Evolutionary conservation across 2,329 filamentous ascomycete genomes (phyloP).

Genomic region (Alternaria gaisen): DNA sequence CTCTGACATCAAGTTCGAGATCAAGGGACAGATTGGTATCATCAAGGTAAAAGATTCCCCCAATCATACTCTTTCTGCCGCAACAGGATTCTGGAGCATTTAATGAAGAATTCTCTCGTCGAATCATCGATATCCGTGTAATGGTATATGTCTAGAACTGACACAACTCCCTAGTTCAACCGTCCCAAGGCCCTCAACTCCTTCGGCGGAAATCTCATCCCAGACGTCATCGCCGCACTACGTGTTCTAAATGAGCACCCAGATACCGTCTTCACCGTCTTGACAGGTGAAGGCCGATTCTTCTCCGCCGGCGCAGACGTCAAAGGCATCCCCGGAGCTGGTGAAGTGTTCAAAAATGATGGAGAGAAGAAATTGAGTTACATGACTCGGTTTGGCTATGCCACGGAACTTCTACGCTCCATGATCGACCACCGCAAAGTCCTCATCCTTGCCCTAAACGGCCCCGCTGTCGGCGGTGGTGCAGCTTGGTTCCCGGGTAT

Average conservation of each 20-base stretch:
- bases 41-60: constrained; percentile 48
- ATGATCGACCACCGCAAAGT: constrained; percentile 56
- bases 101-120: neutral
- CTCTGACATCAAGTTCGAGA: constrained; percentile 55
- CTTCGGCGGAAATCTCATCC: constrained; percentile 57
- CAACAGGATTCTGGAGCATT: neutral
- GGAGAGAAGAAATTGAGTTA: constrained; percentile 48
- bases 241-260: constrained; percentile 58
- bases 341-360: constrained; percentile 27
- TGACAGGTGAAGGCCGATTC: constrained; percentile 61
- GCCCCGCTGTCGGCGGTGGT: constrained; percentile 60
- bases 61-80: neutral
- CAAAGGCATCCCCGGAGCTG: constrained; percentile 38
- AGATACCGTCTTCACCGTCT: constrained; percentile 60
- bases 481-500: constrained; percentile 62
- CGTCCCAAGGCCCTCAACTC: constrained; percentile 60
- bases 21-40: constrained; percentile 56
- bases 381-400: constrained; percentile 36
- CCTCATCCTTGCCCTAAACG: constrained; percentile 61
- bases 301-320: constrained; percentile 62
- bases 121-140: neutral
- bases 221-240: constrained; percentile 55
- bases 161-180: constrained; percentile 52
- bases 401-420: constrained; percentile 1
- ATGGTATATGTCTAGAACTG: neutral